These are phyloP conservation scores for Coprinopsis cinerea DNA, from an alignment of 768 basidiomycete genomes.

Conservation along the genomic window DNA sequence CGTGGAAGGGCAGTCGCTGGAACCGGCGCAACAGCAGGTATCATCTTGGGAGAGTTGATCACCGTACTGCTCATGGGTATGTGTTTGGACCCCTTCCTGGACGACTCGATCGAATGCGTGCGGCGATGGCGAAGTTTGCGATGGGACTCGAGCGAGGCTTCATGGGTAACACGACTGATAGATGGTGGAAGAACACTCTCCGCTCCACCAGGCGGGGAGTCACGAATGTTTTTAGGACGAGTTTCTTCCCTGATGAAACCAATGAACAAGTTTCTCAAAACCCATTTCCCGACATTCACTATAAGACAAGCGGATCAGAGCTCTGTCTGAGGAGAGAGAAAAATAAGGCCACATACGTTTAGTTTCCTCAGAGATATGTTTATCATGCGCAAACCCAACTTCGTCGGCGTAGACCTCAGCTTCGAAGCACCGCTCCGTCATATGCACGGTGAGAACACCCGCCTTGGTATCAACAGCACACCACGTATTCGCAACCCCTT, in stretches of 20 bases:
- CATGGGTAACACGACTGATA: slow-evolving; percentile 16
- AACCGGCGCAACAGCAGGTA: slow-evolving; percentile 55
- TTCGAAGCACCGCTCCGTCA: slow-evolving; percentile 87
- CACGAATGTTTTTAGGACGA: slow-evolving; percentile 10
- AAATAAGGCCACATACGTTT: slow-evolving; percentile 51
- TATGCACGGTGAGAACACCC: slow-evolving; percentile 80
- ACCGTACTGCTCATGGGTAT: slow-evolving; percentile 37
- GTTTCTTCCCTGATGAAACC: slow-evolving; percentile 72
- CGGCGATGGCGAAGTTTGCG: slow-evolving; percentile 10
- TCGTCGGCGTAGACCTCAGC: slow-evolving; percentile 95
- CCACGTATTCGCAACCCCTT: slow-evolving; percentile 83
- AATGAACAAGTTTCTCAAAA: slow-evolving; percentile 77
- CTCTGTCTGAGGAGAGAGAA: slow-evolving; percentile 7
- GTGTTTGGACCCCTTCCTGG: slow-evolving; percentile 11
- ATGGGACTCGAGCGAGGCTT: slow-evolving; percentile 22
- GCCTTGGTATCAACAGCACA: slow-evolving; percentile 85
- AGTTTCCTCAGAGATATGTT: slow-evolving; percentile 67
- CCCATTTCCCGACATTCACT: slow-evolving; percentile 95
- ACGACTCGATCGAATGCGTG: slow-evolving; percentile 4
- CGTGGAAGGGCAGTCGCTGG: slow-evolving; percentile 33
- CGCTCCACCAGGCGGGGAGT: not conserved
- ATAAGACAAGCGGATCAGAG: slow-evolving; percentile 8
- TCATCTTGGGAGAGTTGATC: slow-evolving; percentile 57
- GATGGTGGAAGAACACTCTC: slow-evolving; percentile 16
- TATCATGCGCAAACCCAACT: slow-evolving; percentile 59